phyloP scores from a whole-genome alignment of 1,139 yeast species.

The Candida neerlandica region DNA sequence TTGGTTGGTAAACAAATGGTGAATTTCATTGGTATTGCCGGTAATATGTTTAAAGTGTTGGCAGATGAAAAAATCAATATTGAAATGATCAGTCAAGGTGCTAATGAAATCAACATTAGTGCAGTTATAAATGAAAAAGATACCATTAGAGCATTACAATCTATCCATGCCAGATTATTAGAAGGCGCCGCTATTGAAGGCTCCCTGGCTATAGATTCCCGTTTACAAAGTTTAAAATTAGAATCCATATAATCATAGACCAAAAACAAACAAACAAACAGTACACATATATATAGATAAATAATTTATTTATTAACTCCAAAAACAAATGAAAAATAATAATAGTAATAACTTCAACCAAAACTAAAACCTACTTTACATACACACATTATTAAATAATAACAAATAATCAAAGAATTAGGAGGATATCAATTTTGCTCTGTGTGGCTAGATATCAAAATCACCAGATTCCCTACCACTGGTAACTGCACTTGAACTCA shows the following conservation, averaged over 20 bases:
- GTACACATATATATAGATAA: background rate
- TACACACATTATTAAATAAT: background rate
- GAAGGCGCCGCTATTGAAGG: conserved; percentile 48
- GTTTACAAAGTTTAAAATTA: conserved; percentile 39
- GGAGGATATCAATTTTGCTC: too few relatives aligned
- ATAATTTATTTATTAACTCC: background rate
- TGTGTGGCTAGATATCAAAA: conserved; percentile 41
- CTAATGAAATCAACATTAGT: conserved; percentile 94
- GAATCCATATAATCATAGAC: conserved; percentile 23
- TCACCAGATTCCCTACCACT: conserved; percentile 44
- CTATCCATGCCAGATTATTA: conserved; percentile 78
- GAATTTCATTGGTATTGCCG: conserved; percentile 94
- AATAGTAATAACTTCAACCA: background rate
- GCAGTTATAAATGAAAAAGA: conserved; percentile 89
- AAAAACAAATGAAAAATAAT: background rate
- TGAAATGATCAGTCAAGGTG: conserved; percentile 98
- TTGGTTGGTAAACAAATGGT: conserved; percentile 97
- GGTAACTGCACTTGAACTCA: conserved; percentile 18
- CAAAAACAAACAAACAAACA: background rate
- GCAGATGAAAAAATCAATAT: conserved; percentile 92
- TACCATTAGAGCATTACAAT: conserved; percentile 80
- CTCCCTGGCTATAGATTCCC: conserved; percentile 38
- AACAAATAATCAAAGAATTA: too few relatives aligned
- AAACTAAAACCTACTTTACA: conserved; percentile 1
- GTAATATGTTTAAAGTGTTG: conserved; percentile 91